Base-by-base conservation (phyloP, 106 monocot species). In the Acorus calamus region DNA sequence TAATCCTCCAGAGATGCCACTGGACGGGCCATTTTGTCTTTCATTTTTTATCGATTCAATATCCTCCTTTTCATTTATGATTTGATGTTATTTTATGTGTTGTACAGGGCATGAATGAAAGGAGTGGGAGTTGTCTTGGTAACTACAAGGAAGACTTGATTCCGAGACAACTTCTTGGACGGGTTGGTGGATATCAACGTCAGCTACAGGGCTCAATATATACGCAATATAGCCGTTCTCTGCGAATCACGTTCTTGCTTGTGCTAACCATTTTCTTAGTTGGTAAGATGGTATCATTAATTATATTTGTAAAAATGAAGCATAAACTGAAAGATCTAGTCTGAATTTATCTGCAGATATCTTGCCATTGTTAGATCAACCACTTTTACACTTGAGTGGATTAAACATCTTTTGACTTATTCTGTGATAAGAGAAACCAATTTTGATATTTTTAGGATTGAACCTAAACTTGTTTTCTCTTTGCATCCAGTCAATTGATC, bases 181-280 rank as follows among this genome's bases (percentile, higher is more conserved):
- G 47, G 47, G 28, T 45, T 49, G 49, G 61, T 50, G 74, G 63
- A 68, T 2, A 73, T 8, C 77, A 64, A 12, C 55, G 55, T 2
- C 68, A 64, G 52, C 10, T 46, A n/a, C 69, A 60, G 3, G 59
- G 69, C 42, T 48, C 67, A 50, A 66, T 67, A 50, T 48, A 70
- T 13, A 62, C 66, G 62, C 76, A 65, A 7, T 76, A 71, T 52
- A 70, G 73, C 42, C 71, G 70, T 0, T 71, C 84, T 54, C 12
- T 74, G 14, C 73, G 74, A 53, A 51, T 78, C 44, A 71, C 78
- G 3, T 69, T 84, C 1, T 42, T 88, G 53, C 70, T 88, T 58
- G 44, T 79, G 59, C 60, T 84, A 66, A 63, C 76, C 8, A 66
- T 88, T 61, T 64, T 88, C 54, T 70, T 88, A 57, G 49, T 81